Conservation (phyloP, 2,329 filamentous ascomycete genomes). For the Phaeosphaeria sp. region DNA sequence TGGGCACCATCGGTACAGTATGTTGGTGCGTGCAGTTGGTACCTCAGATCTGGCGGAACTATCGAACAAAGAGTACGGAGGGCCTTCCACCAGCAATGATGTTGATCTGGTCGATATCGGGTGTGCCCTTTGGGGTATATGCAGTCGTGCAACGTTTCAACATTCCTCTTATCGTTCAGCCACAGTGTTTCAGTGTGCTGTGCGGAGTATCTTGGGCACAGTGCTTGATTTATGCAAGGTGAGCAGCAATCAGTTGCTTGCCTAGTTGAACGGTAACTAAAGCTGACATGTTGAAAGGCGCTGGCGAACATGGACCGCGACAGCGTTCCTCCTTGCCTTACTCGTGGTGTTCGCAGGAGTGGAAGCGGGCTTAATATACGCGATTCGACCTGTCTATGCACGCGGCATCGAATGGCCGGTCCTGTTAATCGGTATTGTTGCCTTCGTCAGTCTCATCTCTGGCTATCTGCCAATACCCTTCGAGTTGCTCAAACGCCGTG, state of each 20-base stretch:
- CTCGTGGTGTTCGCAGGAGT: constrained; percentile 57
- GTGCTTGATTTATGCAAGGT: constrained; percentile 57
- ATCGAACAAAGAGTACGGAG: constrained; percentile 68
- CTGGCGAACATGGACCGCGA: constrained; percentile 49
- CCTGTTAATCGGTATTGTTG: constrained; percentile 61
- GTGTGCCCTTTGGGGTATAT: constrained; percentile 69
- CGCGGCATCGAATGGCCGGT: constrained; percentile 59
- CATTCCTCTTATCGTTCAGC: constrained; percentile 50
- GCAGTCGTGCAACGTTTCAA: constrained; percentile 61
- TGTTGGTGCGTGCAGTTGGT: constrained; percentile 37
- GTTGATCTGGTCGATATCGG: constrained; percentile 71
- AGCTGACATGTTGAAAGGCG: constrained; percentile 21
- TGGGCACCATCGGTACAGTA: constrained; percentile 66
- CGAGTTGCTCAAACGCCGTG: constrained; percentile 65
- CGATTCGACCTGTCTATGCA: constrained; percentile 60
- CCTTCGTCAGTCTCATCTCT: constrained; percentile 60
- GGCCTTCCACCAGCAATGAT: constrained; percentile 73
- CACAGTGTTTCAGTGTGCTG: constrained; percentile 57
- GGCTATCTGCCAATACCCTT: constrained; percentile 66
- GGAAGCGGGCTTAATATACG: constrained; percentile 62
- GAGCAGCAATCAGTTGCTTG: background rate
- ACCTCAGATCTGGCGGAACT: constrained; percentile 70
- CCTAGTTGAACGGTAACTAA: background rate
- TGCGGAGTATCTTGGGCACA: constrained; percentile 58
- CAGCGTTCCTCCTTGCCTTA: constrained; percentile 14